Evolutionary conservation across 163 green algal genomes (phyloP), one percentile per base, ranked within the genome.

Genomic region (Volvox carteri): DNA sequence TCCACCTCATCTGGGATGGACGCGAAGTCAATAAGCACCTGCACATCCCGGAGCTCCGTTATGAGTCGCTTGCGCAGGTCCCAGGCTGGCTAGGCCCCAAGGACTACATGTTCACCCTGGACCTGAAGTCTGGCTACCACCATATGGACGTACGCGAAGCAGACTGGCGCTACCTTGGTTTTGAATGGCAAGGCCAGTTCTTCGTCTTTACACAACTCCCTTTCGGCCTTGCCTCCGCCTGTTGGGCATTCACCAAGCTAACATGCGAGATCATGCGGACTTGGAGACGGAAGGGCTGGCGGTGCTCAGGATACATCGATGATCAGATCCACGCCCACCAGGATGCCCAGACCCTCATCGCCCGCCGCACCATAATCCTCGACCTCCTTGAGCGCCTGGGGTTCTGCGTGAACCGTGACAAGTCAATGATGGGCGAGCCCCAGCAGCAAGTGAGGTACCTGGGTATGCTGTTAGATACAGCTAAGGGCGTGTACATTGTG

Each of bases 221-320:
- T 18, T 88, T 88, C 48, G 83, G 83, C 0, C 33, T 88, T 5
- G 68, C 83, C 3, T 9, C 35, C 7, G 83, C 83, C 0, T 81
- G 68, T 48, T 88, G 83, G 83, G 83, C 67, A 3, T 88, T 88
- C 52, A 88, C 83, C 30, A 88, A 83, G 35, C 67, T 88, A 8
- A 88, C 28, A 30, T 46, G 68, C 2, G 50, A 83, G 68, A 28
- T 88, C 3, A n/a, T 83, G 39, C 11, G 37, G 30, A 5, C 1
- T 28, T 88, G 68, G 68, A 46, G 83, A 8, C 11, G 48, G 2
- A 19, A 35, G 50, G 83, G 83, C 48, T 65, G 52, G 46, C 62
- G 67, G 0, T 73, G 62, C 50, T 41, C 6, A 3, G 11, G 12
- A 3, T 83, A 83, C 37, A 81, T 88, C 35, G 83, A 88, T 37